Evolutionary conservation across 2,329 filamentous ascomycete species (phyloP).

Genomic region (Rhinocladiella similis): DNA sequence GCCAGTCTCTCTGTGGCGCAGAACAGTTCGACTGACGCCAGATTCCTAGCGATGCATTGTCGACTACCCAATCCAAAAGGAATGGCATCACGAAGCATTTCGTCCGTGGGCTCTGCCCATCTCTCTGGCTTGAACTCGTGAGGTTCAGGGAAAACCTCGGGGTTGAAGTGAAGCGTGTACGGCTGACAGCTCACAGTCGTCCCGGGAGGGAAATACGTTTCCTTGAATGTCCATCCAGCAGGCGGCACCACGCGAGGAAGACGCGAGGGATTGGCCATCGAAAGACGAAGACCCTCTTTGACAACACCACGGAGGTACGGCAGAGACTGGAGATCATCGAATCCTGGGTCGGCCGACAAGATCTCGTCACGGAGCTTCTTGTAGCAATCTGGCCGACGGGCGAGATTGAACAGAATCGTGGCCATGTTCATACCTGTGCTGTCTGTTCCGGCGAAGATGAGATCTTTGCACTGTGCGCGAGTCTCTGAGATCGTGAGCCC

Average conservation of each 20-base stretch:
- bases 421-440: slow-evolving; percentile 54
- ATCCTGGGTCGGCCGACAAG: slow-evolving; percentile 16
- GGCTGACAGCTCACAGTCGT: slow-evolving; percentile 49
- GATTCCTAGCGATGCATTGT: slow-evolving; percentile 52
- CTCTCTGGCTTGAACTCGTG: slow-evolving; percentile 49
- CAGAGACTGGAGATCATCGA: slow-evolving; percentile 37
- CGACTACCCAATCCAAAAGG: slow-evolving; percentile 52
- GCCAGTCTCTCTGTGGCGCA: slow-evolving; percentile 46
- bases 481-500: slow-evolving; percentile 26
- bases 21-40: slow-evolving; percentile 48
- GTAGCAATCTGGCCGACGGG: slow-evolving; percentile 44
- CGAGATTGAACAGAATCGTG: slow-evolving; percentile 49
- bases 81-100: slow-evolving; percentile 47
- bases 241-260: slow-evolving; percentile 51
- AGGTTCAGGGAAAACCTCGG: slow-evolving; percentile 45
- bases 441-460: slow-evolving; percentile 55
- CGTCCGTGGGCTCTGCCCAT: slow-evolving; percentile 44
- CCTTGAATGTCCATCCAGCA: slow-evolving; percentile 39
- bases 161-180: slow-evolving; percentile 50
- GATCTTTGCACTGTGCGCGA: slow-evolving; percentile 31
- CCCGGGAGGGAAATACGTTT: slow-evolving; percentile 42
- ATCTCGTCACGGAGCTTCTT: slow-evolving; percentile 19
- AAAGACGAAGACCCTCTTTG: slow-evolving; percentile 52
- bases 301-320: slow-evolving; percentile 52
- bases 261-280: slow-evolving; percentile 53